Conservation (phyloP, 345 rosid genomes). For the Erodium maritimum region DNA sequence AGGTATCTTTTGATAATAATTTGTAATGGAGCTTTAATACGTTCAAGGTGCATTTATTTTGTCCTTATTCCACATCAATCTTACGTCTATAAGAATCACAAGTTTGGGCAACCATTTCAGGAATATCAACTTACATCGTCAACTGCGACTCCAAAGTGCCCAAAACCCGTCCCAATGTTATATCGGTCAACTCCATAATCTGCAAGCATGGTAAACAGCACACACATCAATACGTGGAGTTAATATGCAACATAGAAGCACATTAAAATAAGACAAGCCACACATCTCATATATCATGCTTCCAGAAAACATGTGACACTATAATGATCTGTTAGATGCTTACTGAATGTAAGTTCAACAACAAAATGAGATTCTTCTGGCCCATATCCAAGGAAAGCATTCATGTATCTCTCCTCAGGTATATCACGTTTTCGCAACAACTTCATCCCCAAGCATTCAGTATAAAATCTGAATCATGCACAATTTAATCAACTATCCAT, state of each 20-base stretch:
- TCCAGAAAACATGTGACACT: no score
- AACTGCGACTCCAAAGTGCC: slow-evolving; percentile 33
- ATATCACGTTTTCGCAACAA: slow-evolving; percentile 25
- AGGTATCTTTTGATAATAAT: no score
- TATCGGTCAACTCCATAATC: slow-evolving; percentile 29
- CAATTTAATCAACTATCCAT: background rate
- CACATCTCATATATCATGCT: no score
- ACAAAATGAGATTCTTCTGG: slow-evolving; percentile 30
- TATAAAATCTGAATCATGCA: slow-evolving; percentile 21
- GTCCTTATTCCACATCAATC: no score
- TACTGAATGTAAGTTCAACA: slow-evolving; percentile 29
- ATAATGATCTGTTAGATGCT: background rate
- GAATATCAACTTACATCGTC: slow-evolving; percentile 18
- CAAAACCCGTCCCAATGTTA: slow-evolving; percentile 35
- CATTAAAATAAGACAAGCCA: no score
- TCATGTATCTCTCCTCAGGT: slow-evolving; percentile 27
- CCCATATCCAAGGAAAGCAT: slow-evolving; percentile 37
- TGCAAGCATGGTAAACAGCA: slow-evolving; percentile 3
- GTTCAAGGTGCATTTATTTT: no score
- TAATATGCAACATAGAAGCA: no score
- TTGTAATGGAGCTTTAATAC: no score
- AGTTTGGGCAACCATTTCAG: background rate
- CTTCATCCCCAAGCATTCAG: slow-evolving; percentile 41
- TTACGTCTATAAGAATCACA: no score
- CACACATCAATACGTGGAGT: no score